Evolutionary conservation across 2,329 filamentous ascomycete genomes (phyloP), one percentile per base, ranked within the genome.

Genomic region (Hymenoscyphus occultus): DNA sequence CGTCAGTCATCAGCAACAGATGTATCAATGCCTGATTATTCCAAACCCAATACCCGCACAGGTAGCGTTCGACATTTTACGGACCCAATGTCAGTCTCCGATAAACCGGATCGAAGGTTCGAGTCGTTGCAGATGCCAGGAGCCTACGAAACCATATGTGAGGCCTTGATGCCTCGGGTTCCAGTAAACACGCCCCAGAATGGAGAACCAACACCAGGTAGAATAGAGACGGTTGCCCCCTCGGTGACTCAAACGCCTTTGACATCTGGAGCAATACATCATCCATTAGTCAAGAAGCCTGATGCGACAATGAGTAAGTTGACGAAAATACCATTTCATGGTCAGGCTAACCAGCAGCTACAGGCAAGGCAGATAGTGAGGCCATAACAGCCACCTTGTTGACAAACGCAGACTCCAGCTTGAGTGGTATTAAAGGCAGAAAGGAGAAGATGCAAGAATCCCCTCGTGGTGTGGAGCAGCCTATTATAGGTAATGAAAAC

Each of bases 11-110:
- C 45, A 16, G 45, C 45, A 51, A 62, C 71, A 64, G 81, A 83
- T 66, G 69, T 80, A 16, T 77, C 80, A 32, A 83, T 83, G 81
- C 78, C 79, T 5, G 81, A 83, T 66, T 81, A 81, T 71, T 14
- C 45, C 10, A 73, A 68, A 31, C 67, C 71, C 16, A 68, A 66
- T 22, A 72, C 68, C 10, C 67, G 68, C 32, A 51, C 66, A n/a
- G 79, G 76, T 39, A 79, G 75, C 59, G 77, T 77, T 10, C 71
- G 74, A 42, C 69, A 73, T 35, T 64, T 75, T 39, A 73, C 72
- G 12, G 73, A 75, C 56, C 74, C 72, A 22, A 72, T 71, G 69
- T 65, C 67, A 39, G 61, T 70, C 16, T 62, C 65, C 14, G 69
- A 70, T 39, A 69, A 66, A 31, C 63, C 62, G 35, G 69, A 70